Base-by-base conservation (phyloP, 441 rosid species). In the Aleurites moluccanus region DNA sequence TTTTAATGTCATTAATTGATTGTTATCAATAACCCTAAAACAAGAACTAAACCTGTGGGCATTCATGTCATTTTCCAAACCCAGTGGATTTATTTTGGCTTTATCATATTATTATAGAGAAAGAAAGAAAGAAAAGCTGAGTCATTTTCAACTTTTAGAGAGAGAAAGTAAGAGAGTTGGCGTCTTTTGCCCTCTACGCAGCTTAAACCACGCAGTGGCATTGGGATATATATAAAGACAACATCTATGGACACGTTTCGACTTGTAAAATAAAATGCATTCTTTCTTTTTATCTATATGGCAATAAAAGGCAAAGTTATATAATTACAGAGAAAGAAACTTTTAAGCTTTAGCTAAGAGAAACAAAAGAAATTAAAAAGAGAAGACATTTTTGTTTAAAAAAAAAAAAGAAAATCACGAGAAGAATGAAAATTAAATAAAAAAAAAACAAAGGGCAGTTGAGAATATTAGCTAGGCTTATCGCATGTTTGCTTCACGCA, bases 401-500 rank as follows among this genome's bases (percentile, higher is more conserved):
- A 30, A 11, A 30, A 56, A 33, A 0, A 1, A 35, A 21, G 14
- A 10, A 68, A 66, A 80, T 83, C 87, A 82, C 86, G 89, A 85
- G 87, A 82, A 74, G 65, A 78, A 78, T 80, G 77, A 83, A 75
- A 44, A 76, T 77, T 67, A 67, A 65, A 66, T 57, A 57, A 47
- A 67, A 74, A 64, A 75, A 52, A 56, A 28, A 60, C 52, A 77
- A 85, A 81, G 79, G 74, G 81, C 83, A 73, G 84, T 81, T 79
- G 88, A 75, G 82, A 76, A 74, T 57, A 80, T 80, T 72, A 78
- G 80, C 67, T 74, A 79, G 83, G 81, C 88, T 85, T 84, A 84
- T 88, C 90, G 85, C 92, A 85, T 92, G 97, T 87, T 94, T 94
- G 93, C 97, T 94, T 92, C 94, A 92, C 98, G 99, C 97, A 94